Percentiles rank a stretch among this genome's conserved stretches.
Evolutionary conservation across 192 early-diverging fungal species (phyloP).

Genomic region (Coemansia sp.): DNA sequence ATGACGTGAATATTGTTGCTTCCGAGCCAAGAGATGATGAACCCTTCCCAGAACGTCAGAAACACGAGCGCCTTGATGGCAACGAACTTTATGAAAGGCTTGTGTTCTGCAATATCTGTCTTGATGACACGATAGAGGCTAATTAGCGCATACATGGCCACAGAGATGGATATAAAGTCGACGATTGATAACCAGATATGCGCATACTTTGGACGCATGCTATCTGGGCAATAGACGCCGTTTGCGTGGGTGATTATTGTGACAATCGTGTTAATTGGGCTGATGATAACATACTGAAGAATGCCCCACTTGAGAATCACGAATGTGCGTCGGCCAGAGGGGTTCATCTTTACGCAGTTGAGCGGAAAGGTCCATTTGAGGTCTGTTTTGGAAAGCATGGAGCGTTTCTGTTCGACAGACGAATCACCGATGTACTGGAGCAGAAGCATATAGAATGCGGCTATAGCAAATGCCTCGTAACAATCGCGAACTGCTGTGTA

Average conservation of each 20-base stretch:
- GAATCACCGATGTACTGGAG: constrained; percentile 66
- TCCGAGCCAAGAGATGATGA: constrained; percentile 59
- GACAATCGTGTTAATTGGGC: constrained; percentile 60
- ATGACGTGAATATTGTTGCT: constrained; percentile 54
- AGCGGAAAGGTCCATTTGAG: constrained; percentile 66
- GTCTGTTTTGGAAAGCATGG: constrained; percentile 38
- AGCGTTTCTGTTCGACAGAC: constrained; percentile 48
- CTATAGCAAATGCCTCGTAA: constrained; percentile 75
- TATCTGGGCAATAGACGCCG: constrained; percentile 65
- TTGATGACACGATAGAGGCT: constrained; percentile 64
- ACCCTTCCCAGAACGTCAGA: constrained; percentile 64
- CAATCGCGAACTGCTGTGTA: constrained; percentile 68
- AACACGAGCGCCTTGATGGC: constrained; percentile 61
- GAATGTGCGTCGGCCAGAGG: constrained; percentile 55
- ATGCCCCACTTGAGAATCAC: constrained; percentile 64
- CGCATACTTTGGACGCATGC: constrained; percentile 62
- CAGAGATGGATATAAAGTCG: constrained; percentile 63
- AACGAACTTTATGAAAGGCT: constrained; percentile 53
- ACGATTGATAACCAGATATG: constrained; percentile 64
- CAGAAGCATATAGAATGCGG: constrained; percentile 71
- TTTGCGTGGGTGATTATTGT: constrained; percentile 61
- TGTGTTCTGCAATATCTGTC: constrained; percentile 55
- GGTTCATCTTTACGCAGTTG: constrained; percentile 61
- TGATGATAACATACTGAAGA: constrained; percentile 70
- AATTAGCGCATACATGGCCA: constrained; percentile 72